A percentile compares a stretch with the other conserved stretches of the same genome.
Conservation (phyloP, 139 green algal genomes). For the Chlorella sp. region DNA sequence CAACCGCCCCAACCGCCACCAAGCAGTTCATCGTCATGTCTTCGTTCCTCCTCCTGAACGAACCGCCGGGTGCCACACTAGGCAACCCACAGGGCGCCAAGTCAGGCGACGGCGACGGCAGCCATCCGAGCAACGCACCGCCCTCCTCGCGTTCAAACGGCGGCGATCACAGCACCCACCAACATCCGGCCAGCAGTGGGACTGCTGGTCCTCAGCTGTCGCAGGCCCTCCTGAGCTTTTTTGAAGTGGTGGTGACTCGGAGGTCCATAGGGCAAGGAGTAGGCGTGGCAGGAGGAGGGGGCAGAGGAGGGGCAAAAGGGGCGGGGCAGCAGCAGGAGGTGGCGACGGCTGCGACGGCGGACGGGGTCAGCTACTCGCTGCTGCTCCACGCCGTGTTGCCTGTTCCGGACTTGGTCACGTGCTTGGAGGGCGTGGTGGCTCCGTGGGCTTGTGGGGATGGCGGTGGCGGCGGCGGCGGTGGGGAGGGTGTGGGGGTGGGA, state of each 20-base stretch:
- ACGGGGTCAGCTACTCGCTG: background rate
- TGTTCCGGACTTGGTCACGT: background rate
- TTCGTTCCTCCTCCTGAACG: slow-evolving; percentile 9
- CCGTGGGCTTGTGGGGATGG: background rate
- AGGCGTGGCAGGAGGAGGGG: too few relatives aligned
- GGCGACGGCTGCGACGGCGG: too few relatives aligned
- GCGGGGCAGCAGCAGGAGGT: too few relatives aligned
- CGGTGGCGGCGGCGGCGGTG: background rate
- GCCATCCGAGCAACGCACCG: too few relatives aligned
- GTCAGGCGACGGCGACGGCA: too few relatives aligned
- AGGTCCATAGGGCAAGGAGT: too few relatives aligned
- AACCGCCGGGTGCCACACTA: background rate
- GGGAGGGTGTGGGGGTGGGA: background rate
- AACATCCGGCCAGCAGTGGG: background rate
- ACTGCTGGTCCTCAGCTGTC: background rate
- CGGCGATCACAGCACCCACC: background rate
- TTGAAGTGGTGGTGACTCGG: slow-evolving; percentile 4
- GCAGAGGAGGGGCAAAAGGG: too few relatives aligned
- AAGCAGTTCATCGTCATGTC: slow-evolving; percentile 25
- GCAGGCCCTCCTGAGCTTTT: slow-evolving; percentile 19
- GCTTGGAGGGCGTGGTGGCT: background rate
- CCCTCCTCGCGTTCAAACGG: too few relatives aligned
- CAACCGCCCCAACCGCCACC: background rate
- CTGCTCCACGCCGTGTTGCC: background rate
- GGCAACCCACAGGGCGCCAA: too few relatives aligned